Evolutionary conservation across 176 grass and related monocot genomes (phyloP).

Genomic region (Zoysia japonica): DNA sequence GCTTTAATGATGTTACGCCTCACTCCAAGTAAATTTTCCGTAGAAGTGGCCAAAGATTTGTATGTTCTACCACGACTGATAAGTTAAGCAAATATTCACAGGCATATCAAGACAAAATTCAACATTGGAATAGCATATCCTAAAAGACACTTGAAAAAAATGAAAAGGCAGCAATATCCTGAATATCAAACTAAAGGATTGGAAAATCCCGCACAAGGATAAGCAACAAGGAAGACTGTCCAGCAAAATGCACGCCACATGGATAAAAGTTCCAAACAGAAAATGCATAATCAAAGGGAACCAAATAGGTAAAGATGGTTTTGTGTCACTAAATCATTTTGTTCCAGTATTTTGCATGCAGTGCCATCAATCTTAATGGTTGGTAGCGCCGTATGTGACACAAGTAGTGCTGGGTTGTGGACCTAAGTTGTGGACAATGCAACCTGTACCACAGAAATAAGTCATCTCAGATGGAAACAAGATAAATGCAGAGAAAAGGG

Average conservation of each 20-base stretch:
- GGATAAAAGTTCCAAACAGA: not conserved
- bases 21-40: constrained; percentile 3
- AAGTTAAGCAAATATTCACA: too few relatives aligned
- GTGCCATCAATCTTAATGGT: not conserved
- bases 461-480: not conserved
- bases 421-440: not conserved
- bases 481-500: not conserved
- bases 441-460: constrained; percentile 11
- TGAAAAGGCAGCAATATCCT: not conserved
- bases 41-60: constrained; percentile 52
- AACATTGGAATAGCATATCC: too few relatives aligned
- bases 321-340: constrained; percentile 1
- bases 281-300: not conserved
- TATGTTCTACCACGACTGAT: constrained; percentile 21
- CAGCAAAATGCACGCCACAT: not conserved
- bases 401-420: constrained; percentile 1
- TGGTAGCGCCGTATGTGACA: not conserved
- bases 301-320: too few relatives aligned
- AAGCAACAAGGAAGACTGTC: not conserved
- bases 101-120: too few relatives aligned
- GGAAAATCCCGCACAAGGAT: not conserved
- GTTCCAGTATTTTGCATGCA: constrained; percentile 15
- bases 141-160: too few relatives aligned
- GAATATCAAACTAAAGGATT: not conserved
- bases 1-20: constrained; percentile 29